A percentile compares a stretch with the other conserved stretches of the same genome.
Conservation (phyloP, 2,329 filamentous ascomycete genomes). For the Colletotrichum incanum region DNA sequence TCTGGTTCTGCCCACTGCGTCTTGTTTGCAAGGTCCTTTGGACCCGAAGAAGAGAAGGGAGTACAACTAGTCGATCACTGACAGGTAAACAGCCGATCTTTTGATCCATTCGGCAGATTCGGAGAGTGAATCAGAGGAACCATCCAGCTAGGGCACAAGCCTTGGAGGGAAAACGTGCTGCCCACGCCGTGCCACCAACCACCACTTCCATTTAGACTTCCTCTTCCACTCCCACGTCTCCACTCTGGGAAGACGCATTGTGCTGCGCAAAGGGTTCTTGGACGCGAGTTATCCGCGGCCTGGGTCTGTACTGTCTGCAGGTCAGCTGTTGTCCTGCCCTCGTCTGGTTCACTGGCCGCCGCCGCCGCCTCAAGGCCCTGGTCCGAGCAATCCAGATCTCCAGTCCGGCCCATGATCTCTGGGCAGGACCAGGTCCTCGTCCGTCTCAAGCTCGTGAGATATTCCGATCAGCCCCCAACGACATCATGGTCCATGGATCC, state of each 20-base stretch:
- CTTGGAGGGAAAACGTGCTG: slow-evolving; percentile 23
- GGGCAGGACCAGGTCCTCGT: not conserved
- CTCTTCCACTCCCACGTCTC: not conserved
- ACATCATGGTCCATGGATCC: slow-evolving; percentile 4
- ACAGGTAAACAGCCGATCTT: not conserved
- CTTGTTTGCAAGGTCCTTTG: not conserved
- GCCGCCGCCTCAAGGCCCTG: not conserved
- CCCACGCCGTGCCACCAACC: slow-evolving; percentile 26
- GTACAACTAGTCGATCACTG: not conserved
- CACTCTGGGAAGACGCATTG: not conserved
- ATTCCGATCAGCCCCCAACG: not conserved
- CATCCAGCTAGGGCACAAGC: slow-evolving; percentile 6
- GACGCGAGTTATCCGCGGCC: not conserved
- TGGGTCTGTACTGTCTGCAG: slow-evolving; percentile 6
- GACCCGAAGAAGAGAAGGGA: not conserved
- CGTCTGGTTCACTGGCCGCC: slow-evolving; percentile 8
- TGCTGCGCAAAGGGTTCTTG: slow-evolving; percentile 10
- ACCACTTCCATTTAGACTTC: slow-evolving; percentile 3
- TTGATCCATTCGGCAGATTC: not conserved
- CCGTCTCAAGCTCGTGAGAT: not conserved
- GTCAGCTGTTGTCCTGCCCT: slow-evolving; percentile 22
- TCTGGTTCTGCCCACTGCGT: not conserved
- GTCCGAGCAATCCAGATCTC: slow-evolving; percentile 8
- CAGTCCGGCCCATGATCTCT: not conserved
- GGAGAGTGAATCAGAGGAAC: not conserved